Evolutionary conservation across 1,139 yeast genomes (phyloP).

Genomic region (Geotrichum klebahnii): DNA sequence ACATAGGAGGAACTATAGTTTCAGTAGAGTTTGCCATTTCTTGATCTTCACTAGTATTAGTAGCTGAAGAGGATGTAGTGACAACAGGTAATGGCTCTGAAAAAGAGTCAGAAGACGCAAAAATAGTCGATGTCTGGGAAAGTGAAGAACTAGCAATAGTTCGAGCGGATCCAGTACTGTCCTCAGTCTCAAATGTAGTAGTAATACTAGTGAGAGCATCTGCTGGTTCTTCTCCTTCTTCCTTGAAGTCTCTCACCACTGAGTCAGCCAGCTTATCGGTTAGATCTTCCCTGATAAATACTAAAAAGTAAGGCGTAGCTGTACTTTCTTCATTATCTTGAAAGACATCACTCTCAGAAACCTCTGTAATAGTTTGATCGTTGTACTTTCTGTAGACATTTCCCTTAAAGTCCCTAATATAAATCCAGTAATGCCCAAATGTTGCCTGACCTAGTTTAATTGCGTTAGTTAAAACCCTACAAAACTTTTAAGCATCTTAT

Average conservation of each 20-base stretch:
- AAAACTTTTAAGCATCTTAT: too few relatives aligned
- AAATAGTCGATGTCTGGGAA: conserved; percentile 7
- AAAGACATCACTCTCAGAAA: conserved; percentile 68
- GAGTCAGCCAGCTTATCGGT: conserved; percentile 64
- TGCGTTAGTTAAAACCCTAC: not conserved
- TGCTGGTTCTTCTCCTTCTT: conserved; percentile 1
- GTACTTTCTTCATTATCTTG: conserved; percentile 54
- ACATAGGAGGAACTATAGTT: not conserved
- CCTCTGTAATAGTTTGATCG: conserved; percentile 85
- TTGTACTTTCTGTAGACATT: conserved; percentile 81
- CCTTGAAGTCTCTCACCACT: conserved; percentile 27
- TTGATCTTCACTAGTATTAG: not conserved
- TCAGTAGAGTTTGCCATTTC: not conserved
- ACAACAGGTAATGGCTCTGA: not conserved
- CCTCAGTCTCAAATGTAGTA: not conserved
- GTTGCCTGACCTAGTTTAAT: conserved; percentile 62
- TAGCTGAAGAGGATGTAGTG: not conserved
- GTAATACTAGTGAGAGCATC: not conserved
- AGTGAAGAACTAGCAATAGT: not conserved
- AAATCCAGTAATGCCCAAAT: conserved; percentile 95
- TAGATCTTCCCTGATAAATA: conserved; percentile 67
- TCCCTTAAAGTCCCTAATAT: conserved; percentile 69
- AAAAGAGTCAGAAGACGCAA: conserved; percentile 3
- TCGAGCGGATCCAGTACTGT: not conserved
- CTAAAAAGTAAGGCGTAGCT: conserved; percentile 91